Evolutionary conservation across 441 rosid species (phyloP), one percentile per base, ranked within the genome.

Genomic region (Euphorbia schlechtendalii): DNA sequence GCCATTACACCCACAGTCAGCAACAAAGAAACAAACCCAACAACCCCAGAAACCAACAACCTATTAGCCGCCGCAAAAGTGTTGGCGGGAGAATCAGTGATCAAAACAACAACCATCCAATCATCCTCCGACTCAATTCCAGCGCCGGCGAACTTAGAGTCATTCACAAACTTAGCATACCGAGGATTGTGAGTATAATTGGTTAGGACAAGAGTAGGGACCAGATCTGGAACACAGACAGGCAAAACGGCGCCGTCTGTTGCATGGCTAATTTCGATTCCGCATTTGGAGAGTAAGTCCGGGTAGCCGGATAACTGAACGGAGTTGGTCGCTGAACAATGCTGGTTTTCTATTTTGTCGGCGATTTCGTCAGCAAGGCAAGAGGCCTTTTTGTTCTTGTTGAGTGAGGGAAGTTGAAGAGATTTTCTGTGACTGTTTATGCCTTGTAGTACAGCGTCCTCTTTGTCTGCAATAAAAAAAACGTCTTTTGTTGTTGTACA

Each of bases 101-200:
- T 70, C 66, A 89, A 59, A n/a, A 86, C 85, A 15, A 83, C 69
- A 18, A 89, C 96, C 86, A 84, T 84, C 98, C 96, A 84, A 54
- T 87, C 84, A 24, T 86, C 84, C 49, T 85, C 85, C 1, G 88
- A 84, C 11, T 91, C 88, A 1, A 86, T 54, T 12, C 96, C 98
- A 0, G 78, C 85, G 0, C 89, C 96, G 0, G 77, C 81, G 52
- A 68, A 86, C 75, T 61, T 79, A 12, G 93, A 80, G 63, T 85
- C 82, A 54, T 92, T 92, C 7, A 87, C 12, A 60, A 73, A 84
- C 67, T 22, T 75, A 0, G 88, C 77, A 68, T 77, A 82, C 12
- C 20, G 25, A 18, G 68, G 74, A 0, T 84, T 78, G 20, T 65
- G 84, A 0, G 98, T 89, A 78, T 83, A 87, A 65, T 92, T 87